phyloP scores from a whole-genome alignment of 441 rosid species.

The Corymbia citriodora region DNA sequence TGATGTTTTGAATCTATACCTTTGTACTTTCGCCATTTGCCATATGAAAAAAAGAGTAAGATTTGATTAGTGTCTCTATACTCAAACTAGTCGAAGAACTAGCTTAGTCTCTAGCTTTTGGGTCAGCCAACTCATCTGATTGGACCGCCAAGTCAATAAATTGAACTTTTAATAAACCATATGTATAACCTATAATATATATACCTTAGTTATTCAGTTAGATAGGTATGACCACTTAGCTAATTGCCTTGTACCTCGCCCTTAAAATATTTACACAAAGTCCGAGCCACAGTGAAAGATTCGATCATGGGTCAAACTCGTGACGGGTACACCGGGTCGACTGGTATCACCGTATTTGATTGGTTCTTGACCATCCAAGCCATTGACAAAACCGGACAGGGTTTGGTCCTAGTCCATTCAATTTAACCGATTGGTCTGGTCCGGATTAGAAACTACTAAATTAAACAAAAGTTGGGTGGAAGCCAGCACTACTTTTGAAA shows the following conservation, averaged over 20 bases:
- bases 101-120: background rate
- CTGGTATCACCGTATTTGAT: background rate
- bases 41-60: background rate
- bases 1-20: too few species aligned
- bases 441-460: too few species aligned
- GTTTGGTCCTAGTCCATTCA: background rate
- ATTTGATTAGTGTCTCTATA: background rate
- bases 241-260: background rate
- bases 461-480: too few species aligned
- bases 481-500: too few species aligned
- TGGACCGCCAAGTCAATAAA: background rate
- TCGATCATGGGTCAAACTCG: background rate
- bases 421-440: rapidly evolving
- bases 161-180: background rate
- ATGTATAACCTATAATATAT: too few species aligned
- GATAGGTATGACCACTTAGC: background rate
- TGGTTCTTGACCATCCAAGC: background rate
- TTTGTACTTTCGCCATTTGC: background rate
- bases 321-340: background rate
- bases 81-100: background rate
- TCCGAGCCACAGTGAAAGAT: background rate
- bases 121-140: background rate
- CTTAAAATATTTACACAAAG: too few species aligned
- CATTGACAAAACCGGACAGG: background rate
- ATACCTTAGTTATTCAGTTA: background rate